Conservation (phyloP, 805 yeast genomes). For the Yarrowia sp. region DNA sequence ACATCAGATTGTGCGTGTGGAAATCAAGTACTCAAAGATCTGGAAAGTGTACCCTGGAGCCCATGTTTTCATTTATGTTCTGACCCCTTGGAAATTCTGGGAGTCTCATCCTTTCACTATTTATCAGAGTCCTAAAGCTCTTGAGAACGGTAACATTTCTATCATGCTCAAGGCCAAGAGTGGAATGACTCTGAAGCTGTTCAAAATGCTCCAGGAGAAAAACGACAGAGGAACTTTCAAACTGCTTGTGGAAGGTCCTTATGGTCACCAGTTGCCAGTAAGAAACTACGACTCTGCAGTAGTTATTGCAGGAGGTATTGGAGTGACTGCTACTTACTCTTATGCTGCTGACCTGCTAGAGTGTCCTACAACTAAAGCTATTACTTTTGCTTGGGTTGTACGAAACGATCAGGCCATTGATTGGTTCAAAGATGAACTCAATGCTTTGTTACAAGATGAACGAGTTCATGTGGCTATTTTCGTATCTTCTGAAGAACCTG, state of each 20-base stretch:
- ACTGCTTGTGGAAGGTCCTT: conserved; percentile 68
- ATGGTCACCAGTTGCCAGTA: conserved; percentile 55
- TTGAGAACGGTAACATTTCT: conserved; percentile 46
- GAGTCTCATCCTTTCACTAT: conserved; percentile 74
- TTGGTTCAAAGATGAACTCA: conserved; percentile 39
- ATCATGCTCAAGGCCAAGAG: conserved; percentile 52
- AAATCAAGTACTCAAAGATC: conserved; percentile 38
- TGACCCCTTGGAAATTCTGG: conserved; percentile 51
- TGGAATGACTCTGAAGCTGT: conserved; percentile 51
- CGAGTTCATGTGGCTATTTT: conserved; percentile 39
- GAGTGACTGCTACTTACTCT: conserved; percentile 61
- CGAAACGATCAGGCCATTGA: conserved; percentile 34
- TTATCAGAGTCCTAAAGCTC: conserved; percentile 33
- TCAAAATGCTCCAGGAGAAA: conserved; percentile 36
- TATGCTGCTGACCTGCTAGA: conserved; percentile 36
- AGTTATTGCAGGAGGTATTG: conserved; percentile 72
- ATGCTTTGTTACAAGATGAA: conserved; percentile 31
- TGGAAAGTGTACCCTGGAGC: conserved; percentile 36
- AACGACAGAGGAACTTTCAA: conserved; percentile 38
- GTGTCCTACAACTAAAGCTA: conserved; percentile 26
- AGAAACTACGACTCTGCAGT: conserved; percentile 54
- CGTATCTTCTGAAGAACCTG: conserved; percentile 35
- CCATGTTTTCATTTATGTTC: conserved; percentile 22
- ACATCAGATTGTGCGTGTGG: conserved; percentile 36
- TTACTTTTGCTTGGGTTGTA: conserved; percentile 39